phyloP scores from a whole-genome alignment of 2,329 filamentous ascomycete genomes.

The Claviceps capensis region DNA sequence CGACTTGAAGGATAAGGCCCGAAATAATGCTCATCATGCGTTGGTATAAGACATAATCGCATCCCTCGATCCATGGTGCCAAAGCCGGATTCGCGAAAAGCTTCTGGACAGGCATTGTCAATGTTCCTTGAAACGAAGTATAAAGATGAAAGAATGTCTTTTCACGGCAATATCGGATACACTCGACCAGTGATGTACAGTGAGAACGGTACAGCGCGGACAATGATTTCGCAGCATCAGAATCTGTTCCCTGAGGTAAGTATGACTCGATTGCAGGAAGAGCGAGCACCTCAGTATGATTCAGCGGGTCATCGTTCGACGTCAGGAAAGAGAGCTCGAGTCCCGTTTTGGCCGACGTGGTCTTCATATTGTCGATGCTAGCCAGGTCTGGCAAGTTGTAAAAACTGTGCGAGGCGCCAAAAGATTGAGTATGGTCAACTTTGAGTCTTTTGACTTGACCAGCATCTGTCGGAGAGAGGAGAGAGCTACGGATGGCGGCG shows the following conservation, averaged over 20 bases:
- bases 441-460: conserved; percentile 9
- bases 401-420: conserved; percentile 28
- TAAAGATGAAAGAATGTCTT: conserved; percentile 94
- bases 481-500: conserved; percentile 13
- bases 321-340: conserved; percentile 48
- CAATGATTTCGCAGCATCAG: conserved; percentile 74
- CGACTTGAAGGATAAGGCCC: conserved; percentile 78
- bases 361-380: conserved; percentile 44
- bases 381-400: conserved; percentile 46
- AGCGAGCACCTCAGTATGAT: conserved; percentile 55
- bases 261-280: conserved; percentile 81
- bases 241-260: conserved; percentile 68
- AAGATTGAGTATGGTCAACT: conserved; percentile 6
- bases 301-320: conserved; percentile 34
- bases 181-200: conserved; percentile 89
- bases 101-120: conserved; percentile 94
- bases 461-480: conserved; percentile 17
- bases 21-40: conserved; percentile 91
- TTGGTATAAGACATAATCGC: conserved; percentile 91
- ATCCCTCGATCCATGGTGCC: conserved; percentile 87
- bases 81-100: conserved; percentile 69
- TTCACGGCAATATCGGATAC: conserved; percentile 89
- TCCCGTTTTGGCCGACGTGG: conserved; percentile 42
- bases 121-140: conserved; percentile 86
- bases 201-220: conserved; percentile 84